phyloP scores from a whole-genome alignment of 805 yeast genomes.

The Debaryomyces hansenii region DNA sequence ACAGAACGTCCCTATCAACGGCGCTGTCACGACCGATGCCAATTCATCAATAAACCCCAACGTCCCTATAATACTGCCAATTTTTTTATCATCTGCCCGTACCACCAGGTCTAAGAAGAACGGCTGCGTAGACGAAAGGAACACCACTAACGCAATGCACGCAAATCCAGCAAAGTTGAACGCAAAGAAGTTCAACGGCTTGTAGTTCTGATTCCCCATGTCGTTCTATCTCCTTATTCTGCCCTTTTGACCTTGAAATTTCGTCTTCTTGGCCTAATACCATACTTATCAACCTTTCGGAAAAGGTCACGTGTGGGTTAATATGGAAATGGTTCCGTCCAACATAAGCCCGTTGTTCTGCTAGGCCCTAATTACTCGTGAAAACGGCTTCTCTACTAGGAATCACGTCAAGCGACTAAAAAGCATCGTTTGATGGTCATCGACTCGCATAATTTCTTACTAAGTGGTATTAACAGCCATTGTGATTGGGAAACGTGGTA shows the following conservation, averaged over 20 bases:
- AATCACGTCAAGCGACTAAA: no score
- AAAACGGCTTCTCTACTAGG: no score
- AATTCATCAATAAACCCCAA: slow-evolving; percentile 59
- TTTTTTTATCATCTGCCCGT: slow-evolving; percentile 21
- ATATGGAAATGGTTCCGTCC: no score
- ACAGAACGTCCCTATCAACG: slow-evolving; percentile 61
- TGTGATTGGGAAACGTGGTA: no score
- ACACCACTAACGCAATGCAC: slow-evolving; percentile 38
- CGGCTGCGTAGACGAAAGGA: slow-evolving; percentile 41
- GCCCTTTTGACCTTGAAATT: neutral
- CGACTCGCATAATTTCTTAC: no score
- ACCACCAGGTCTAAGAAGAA: slow-evolving; percentile 36
- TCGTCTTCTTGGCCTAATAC: no score
- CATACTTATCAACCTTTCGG: no score
- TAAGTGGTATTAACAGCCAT: no score
- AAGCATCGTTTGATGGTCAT: no score
- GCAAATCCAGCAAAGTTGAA: slow-evolving; percentile 38
- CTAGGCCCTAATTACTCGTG: no score
- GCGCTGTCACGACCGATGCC: slow-evolving; percentile 51
- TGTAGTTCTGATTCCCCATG: neutral
- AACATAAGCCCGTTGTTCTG: no score
- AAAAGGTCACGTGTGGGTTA: no score
- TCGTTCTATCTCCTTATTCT: neutral
- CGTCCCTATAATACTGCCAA: slow-evolving; percentile 35
- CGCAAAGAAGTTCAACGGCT: slow-evolving; percentile 24